Evolutionary conservation across 208 protist species (phyloP).

Genomic region (Acanthamoeba lenticulata): DNA sequence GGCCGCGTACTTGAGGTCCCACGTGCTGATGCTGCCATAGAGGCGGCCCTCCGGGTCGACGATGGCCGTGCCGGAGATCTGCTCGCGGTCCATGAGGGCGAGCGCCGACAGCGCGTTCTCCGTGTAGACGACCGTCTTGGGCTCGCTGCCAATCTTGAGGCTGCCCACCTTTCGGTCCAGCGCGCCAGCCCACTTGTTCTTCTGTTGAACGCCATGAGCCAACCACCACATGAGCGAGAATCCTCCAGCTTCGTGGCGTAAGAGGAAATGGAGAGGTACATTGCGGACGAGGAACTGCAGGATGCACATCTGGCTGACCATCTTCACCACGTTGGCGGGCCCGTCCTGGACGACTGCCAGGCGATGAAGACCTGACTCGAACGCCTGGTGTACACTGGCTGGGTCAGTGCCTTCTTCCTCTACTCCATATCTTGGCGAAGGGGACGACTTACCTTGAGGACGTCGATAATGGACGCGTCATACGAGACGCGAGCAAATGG

Average conservation of each 20-base stretch:
- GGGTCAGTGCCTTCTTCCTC: no score
- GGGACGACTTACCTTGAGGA: neutral
- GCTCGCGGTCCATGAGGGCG: conserved; percentile 4
- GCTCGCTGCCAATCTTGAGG: neutral
- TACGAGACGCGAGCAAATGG: neutral
- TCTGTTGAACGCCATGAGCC: neutral
- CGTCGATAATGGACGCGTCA: neutral
- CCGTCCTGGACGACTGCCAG: neutral
- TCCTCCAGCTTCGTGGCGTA: neutral
- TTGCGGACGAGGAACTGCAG: conserved; percentile 15
- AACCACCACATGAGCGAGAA: neutral
- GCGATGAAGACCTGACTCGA: neutral
- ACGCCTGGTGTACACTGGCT: neutral
- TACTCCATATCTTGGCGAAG: no score
- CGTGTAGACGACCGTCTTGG: neutral
- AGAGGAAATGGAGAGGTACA: neutral
- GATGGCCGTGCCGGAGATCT: conserved; percentile 19
- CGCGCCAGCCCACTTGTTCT: neutral
- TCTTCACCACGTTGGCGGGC: neutral
- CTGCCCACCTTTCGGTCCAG: neutral
- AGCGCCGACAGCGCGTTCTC: neutral
- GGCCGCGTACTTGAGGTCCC: conserved; percentile 30
- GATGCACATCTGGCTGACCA: conserved; percentile 22
- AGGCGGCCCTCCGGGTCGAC: neutral
- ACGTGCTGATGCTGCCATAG: conserved; percentile 40